Percentiles rank a stretch among this genome's conserved stretches.
These are phyloP conservation scores for Trichoderma lentiforme DNA, from an alignment of 2,329 filamentous ascomycete species.

Conservation along the genomic window DNA sequence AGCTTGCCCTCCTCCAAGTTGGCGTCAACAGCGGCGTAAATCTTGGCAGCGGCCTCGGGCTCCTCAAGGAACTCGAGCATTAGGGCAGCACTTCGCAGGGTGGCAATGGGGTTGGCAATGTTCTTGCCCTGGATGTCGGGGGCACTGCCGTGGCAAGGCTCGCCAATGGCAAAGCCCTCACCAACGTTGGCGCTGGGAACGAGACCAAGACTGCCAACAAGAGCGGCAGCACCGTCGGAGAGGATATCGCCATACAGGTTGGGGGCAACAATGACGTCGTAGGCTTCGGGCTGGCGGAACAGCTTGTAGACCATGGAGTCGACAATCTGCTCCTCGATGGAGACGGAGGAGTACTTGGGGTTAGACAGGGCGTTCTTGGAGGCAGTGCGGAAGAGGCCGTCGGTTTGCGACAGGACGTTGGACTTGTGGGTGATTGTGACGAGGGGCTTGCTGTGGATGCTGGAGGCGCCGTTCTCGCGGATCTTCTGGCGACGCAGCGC, in stretches of 20 bases:
- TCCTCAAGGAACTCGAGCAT: slow-evolving; percentile 97
- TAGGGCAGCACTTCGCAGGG: slow-evolving; percentile 81
- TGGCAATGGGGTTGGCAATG: slow-evolving; percentile 96
- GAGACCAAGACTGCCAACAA: slow-evolving; percentile 87
- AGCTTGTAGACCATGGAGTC: slow-evolving; percentile 99
- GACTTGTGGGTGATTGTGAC: slow-evolving; percentile 98
- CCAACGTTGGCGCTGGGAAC: slow-evolving; percentile 96
- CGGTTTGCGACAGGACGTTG: slow-evolving; percentile 94
- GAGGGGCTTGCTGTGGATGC: slow-evolving; percentile 65
- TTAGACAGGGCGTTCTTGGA: slow-evolving; percentile 79
- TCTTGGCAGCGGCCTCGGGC: slow-evolving; percentile 79
- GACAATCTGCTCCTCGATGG: slow-evolving; percentile 96
- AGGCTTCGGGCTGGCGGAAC: slow-evolving; percentile 89
- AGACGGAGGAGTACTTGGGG: slow-evolving; percentile 93
- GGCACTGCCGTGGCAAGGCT: slow-evolving; percentile 95
- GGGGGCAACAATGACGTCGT: slow-evolving; percentile 97
- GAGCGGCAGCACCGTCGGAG: slow-evolving; percentile 89
- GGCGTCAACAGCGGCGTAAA: slow-evolving; percentile 88
- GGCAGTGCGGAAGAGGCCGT: slow-evolving; percentile 87
- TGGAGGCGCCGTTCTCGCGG: slow-evolving; percentile 50
- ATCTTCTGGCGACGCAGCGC: slow-evolving; percentile 82
- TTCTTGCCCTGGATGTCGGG: slow-evolving; percentile 91
- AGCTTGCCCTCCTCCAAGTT: slow-evolving; percentile 81
- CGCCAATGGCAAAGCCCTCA: slow-evolving; percentile 89
- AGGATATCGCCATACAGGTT: slow-evolving; percentile 91